Evolutionary conservation across 352 stramenopile genomes (phyloP), one percentile per base, ranked within the genome.

Genomic region (Phytophthora hybrid): DNA sequence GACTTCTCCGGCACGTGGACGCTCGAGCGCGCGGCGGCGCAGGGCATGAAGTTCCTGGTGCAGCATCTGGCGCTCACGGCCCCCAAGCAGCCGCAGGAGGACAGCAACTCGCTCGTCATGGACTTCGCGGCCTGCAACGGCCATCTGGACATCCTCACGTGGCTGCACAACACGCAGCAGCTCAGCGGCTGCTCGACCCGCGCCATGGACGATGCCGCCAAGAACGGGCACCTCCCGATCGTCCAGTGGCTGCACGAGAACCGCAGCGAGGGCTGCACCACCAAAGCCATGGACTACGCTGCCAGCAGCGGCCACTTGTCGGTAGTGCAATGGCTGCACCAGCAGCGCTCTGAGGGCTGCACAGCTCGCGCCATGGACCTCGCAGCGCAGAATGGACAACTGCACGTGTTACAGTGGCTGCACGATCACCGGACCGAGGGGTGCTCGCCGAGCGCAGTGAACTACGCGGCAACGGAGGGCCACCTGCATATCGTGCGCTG

Each of bases 351-450:
- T 5, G 85, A 82, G 51, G 81, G 82, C 9, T 89, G 81, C 67
- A 89, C 83, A 0, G 79, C 79, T 49, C 82, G 81, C 26, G 82
- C 84, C n/a, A 90, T 91, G 82, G 84, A 92, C 69, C 69, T 91
- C 41, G 84, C 84, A 4, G 83, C 84, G 6, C 83, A 90, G 64
- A 88, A 87, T 62, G 84, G 83, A 6, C 78, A 92, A 29, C 49
- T 92, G 3, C 71, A 83, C 16, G 79, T 92, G 46, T 57, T 93
- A 44, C 71, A 89, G 59, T 96, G 89, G 89, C 83, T 96, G 16
- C 79, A 93, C 49, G 71, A 72, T 10, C 76, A 95, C 63, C 82
- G 87, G 13, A 58, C 59, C 1, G 89, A 96, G 68, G 89, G 89
- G 1, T 95, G 86, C 74, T 93, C 83, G 31, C 46, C 77, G 2